Base-by-base conservation (phyloP, 176 grass and related monocot genomes). In the Miscanthus lutarioriparius region DNA sequence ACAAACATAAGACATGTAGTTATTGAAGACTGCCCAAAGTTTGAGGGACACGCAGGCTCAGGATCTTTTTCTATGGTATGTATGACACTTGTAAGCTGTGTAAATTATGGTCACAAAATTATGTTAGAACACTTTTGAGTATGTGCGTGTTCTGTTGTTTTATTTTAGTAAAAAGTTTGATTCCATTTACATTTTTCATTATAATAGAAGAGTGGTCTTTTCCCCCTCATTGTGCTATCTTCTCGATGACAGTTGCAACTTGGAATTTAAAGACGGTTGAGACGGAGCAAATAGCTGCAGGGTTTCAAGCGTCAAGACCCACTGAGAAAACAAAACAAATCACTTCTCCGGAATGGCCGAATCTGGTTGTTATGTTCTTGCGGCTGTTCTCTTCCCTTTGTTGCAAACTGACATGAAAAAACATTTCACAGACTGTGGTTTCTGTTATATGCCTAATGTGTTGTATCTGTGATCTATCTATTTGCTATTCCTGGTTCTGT, bases 21-120 rank as follows among this genome's bases (percentile, higher is more conserved):
- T 1, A 84, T 76, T 39, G 0, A 0, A 0, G 0, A 0, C 0
- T 84, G 72, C n/a, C 3, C 1, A 78, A 16, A 40, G 36, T 36
- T 36, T 36, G 36, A 36, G 36, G 36, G 36, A 36, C 36, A 36
- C 0, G 5, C 36, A 1, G 5, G 36, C 36, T 36, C 5, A 36
- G 4, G 36, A 0, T 49, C 43, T 48, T 17, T 49, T 49, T 49
- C 14, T 49, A 17, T 17, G 35, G 67, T 69, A 69, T 8, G 35
- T 11, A 69, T 27, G 68, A 1, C 11, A 25, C 38, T 71, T 72
- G 10, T n/a, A 11, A 15, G 10, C 43, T 3, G 43, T 44, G 3
- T 44, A 44, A 44, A 44, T 10, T 44, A 44, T 44, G 43, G 43
- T 44, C 11, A 44, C 11, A 13, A 41, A 2, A 12, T 1, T 13